Evolutionary conservation across 2,329 filamentous ascomycete species (phyloP).

Genomic region (Coleophoma eucalyptorum): DNA sequence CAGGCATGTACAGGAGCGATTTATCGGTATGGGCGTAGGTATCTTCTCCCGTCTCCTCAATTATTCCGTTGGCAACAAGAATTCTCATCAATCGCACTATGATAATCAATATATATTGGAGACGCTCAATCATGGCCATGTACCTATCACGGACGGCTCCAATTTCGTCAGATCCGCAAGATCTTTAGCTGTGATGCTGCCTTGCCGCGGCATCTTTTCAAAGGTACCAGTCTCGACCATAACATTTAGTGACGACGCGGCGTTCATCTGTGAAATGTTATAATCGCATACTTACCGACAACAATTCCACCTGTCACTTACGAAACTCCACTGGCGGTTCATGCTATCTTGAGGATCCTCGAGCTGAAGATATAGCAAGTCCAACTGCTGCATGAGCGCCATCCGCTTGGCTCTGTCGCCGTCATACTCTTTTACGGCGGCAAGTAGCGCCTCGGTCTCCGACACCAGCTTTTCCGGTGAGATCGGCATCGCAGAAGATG

Average conservation of each 20-base stretch:
- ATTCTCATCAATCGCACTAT: conserved; percentile 16
- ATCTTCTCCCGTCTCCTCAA: conserved; percentile 10
- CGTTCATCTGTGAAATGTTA: conserved; percentile 1
- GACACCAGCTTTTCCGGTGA: neutral
- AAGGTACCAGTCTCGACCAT: conserved; percentile 16
- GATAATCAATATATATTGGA: neutral
- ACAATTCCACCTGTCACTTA: neutral
- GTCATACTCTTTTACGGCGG: conserved; percentile 10
- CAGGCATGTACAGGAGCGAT: conserved; percentile 13
- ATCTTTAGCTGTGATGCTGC: conserved; percentile 14
- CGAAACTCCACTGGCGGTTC: conserved; percentile 11
- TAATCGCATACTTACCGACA: neutral
- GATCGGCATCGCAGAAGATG: neutral
- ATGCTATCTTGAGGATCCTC: conserved; percentile 12
- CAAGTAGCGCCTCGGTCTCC: neutral
- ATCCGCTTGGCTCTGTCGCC: conserved; percentile 7
- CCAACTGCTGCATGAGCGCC: conserved; percentile 10
- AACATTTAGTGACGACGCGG: conserved; percentile 8
- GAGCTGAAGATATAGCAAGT: conserved; percentile 10
- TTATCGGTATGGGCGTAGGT: conserved; percentile 15
- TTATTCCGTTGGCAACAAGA: conserved; percentile 10
- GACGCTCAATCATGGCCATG: too few species aligned
- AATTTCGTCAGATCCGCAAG: conserved; percentile 11
- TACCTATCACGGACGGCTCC: conserved; percentile 14
- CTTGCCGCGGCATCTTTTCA: conserved; percentile 17